A percentile compares a stretch with the other conserved stretches of the same genome.
Conservation (phyloP, 2,329 filamentous ascomycete species). For the Ophiostoma australiae region DNA sequence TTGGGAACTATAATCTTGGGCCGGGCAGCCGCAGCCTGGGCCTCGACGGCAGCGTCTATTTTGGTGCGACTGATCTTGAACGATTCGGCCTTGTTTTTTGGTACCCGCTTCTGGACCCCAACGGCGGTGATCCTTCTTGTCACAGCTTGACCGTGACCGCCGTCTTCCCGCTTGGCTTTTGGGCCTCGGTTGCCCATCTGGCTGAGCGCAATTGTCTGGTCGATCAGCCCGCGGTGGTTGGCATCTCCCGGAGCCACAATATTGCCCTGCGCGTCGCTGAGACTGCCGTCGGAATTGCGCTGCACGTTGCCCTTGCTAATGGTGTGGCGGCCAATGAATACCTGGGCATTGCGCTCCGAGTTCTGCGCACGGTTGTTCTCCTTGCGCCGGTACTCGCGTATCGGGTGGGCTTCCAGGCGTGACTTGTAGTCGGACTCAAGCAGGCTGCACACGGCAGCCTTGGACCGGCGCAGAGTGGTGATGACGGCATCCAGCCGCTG, state of each 20-base stretch:
- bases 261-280: constrained; percentile 27
- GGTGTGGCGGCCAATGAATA: constrained; percentile 27
- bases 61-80: not conserved
- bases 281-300: constrained; percentile 22
- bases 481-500: constrained; percentile 26
- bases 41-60: not conserved
- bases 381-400: constrained; percentile 28
- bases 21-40: not conserved
- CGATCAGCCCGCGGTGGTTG: constrained; percentile 25
- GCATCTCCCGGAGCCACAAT: constrained; percentile 20
- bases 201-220: constrained; percentile 24
- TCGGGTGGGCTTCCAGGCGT: constrained; percentile 27
- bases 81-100: not conserved
- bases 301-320: constrained; percentile 24
- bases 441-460: constrained; percentile 28
- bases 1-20: not conserved
- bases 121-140: not conserved
- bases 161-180: not conserved
- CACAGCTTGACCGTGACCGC: not conserved
- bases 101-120: not conserved
- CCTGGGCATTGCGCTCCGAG: constrained; percentile 28
- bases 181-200: not conserved
- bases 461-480: constrained; percentile 25
- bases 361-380: constrained; percentile 29
- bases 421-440: constrained; percentile 26